Evolutionary conservation across 2,329 filamentous ascomycete genomes (phyloP), one percentile per base, ranked within the genome.

Genomic region (Penicillium crustosum): DNA sequence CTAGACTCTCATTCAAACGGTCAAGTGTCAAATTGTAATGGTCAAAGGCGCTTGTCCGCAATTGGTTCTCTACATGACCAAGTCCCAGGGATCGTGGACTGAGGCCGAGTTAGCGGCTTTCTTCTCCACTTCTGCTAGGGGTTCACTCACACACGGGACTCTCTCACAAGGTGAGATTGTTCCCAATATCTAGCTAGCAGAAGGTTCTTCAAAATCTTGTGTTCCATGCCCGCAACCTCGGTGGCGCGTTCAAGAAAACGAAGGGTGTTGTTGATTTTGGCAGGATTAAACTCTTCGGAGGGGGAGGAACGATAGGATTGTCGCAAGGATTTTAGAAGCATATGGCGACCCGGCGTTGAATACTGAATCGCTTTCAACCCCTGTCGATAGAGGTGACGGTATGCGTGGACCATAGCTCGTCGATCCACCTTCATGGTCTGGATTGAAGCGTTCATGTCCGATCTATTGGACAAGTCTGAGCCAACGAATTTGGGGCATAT

Each of bases 321-420:
- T 50, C 75, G 75, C 41, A 81, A 61, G 29, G 72, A 75, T 51
- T 79, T 72, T 50, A 79, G 79, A 19, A 85, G 69, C 2, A 82
- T 78, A 71, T 81, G 80, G 53, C 84, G 82, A 21, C 81, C 78
- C 12, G 85, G 85, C 48, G 78, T 80, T 1, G 84, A 81, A 71
- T 83, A 85, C 55, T 82, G 80, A 53, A 86, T 75, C 4, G 83
- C 83, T 52, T 79, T 79, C 21, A 87, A 73, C 9, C 78, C 75
- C 31, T 79, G 76, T 27, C 82, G 79, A 63, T 83, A 83, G 42
- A 88, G 75, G 54, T 81, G 77, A 58, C 85, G 82, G 68, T 88
- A 88, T 51, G 83, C 82, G 64, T 77, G 75, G 55, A 82, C 55
- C 47, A 85, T 64, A 12, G 68, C 66, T 61, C 66, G 63, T 52